These are phyloP conservation scores for Dichomitus squalens DNA, from an alignment of 1,284 basidiomycete genomes.

Conservation along the genomic window DNA sequence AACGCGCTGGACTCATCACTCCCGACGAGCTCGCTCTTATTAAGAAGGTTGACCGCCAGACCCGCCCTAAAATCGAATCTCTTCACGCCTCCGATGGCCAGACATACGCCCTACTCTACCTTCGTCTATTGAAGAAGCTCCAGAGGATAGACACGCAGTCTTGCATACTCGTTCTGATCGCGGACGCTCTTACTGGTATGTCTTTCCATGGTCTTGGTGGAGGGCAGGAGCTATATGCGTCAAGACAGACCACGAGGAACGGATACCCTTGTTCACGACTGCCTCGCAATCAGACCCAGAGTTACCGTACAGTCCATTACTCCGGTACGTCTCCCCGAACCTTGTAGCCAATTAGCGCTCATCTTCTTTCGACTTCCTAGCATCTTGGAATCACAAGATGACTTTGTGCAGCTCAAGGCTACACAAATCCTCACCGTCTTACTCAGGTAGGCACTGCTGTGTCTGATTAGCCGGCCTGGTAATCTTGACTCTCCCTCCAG, in stretches of 20 bases:
- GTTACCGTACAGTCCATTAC: conserved; percentile 82
- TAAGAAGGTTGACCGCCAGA: conserved; percentile 87
- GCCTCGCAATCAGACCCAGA: conserved; percentile 69
- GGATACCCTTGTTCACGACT: conserved; percentile 72
- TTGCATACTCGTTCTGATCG: conserved; percentile 88
- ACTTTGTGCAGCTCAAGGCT: conserved; percentile 91
- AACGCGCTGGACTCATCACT: conserved; percentile 90
- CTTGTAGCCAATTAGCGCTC: not conserved
- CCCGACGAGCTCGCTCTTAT: conserved; percentile 89
- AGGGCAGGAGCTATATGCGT: not conserved
- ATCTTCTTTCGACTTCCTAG: conserved; percentile 40
- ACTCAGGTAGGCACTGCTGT: conserved; percentile 56
- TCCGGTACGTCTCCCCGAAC: conserved; percentile 58
- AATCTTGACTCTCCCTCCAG: conserved; percentile 34
- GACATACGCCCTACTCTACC: conserved; percentile 87
- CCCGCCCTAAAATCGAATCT: conserved; percentile 71
- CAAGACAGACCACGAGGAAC: conserved; percentile 73
- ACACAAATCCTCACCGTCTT: conserved; percentile 89
- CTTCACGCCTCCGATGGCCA: conserved; percentile 79
- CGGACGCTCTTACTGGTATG: conserved; percentile 84
- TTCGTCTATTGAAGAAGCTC: conserved; percentile 90
- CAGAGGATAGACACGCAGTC: conserved; percentile 94
- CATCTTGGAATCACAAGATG: conserved; percentile 85
- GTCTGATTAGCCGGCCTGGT: not conserved
- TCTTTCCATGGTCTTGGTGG: conserved; percentile 1